Conservation (phyloP, 2,329 filamentous ascomycete species). For the Biscogniauxia mediterranea region DNA sequence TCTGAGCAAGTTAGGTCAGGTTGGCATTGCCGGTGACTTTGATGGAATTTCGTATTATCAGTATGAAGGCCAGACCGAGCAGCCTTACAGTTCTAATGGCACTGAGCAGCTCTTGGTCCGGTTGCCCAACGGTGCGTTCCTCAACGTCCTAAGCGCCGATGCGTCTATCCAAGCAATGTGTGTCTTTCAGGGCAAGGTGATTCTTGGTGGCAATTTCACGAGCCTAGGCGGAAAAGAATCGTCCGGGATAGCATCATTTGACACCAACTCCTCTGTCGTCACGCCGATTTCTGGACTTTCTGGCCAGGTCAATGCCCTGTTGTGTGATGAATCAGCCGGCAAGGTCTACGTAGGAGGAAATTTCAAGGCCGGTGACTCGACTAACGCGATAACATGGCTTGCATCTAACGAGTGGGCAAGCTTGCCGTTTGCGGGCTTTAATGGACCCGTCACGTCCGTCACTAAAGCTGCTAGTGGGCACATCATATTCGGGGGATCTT, state of each 20-base stretch:
- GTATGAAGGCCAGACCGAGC: slow-evolving; percentile 76
- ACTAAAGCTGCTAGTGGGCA: slow-evolving; percentile 75
- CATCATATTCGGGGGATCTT: slow-evolving; percentile 88
- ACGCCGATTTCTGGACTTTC: slow-evolving; percentile 76
- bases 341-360: slow-evolving; percentile 90
- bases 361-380: slow-evolving; percentile 77
- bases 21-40: slow-evolving; percentile 87
- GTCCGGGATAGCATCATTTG: slow-evolving; percentile 76
- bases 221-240: slow-evolving; percentile 76
- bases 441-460: slow-evolving; percentile 86
- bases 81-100: slow-evolving; percentile 67
- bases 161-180: slow-evolving; percentile 89
- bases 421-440: slow-evolving; percentile 90
- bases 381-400: slow-evolving; percentile 85
- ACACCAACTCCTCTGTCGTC: slow-evolving; percentile 68
- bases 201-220: slow-evolving; percentile 94
- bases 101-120: slow-evolving; percentile 77
- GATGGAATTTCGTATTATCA: slow-evolving; percentile 87
- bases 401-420: slow-evolving; percentile 68
- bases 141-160: slow-evolving; percentile 72
- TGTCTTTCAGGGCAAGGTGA: slow-evolving; percentile 66
- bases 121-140: slow-evolving; percentile 82
- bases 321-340: slow-evolving; percentile 74
- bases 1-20: slow-evolving; percentile 72
- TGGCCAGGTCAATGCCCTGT: slow-evolving; percentile 77